Conservation (phyloP, 768 basidiomycete genomes). For the Boletus insuetus region DNA sequence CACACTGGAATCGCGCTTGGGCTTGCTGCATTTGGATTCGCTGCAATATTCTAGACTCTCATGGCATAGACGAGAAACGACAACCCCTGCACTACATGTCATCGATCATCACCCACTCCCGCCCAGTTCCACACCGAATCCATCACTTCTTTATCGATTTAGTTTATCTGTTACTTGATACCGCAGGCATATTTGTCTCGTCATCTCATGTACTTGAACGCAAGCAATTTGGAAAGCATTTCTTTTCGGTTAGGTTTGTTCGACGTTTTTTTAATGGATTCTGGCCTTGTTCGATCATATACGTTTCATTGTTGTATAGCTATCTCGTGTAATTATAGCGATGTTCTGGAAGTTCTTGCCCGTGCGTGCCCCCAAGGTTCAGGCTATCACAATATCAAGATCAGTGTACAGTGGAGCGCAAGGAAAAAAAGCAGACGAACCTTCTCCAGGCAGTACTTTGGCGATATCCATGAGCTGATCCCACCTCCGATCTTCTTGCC, state of each 20-base stretch:
- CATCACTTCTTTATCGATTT: neutral
- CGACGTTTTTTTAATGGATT: no score
- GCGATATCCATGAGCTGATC: conserved; percentile 42
- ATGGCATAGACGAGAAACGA: neutral
- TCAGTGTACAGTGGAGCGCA: neutral
- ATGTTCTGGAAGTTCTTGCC: neutral
- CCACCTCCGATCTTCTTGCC: conserved; percentile 57
- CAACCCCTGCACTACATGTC: neutral
- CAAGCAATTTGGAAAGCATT: neutral
- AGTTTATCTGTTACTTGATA: neutral
- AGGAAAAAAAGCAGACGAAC: neutral
- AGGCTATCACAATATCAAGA: neutral
- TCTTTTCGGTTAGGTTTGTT: neutral
- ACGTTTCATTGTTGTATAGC: neutral
- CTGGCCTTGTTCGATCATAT: neutral
- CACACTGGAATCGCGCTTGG: conserved; percentile 17
- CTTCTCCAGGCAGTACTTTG: conserved; percentile 29
- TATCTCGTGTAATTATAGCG: conserved; percentile 10
- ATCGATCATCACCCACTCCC: neutral
- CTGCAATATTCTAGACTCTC: conserved; percentile 13
- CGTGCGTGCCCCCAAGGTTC: neutral
- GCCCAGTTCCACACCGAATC: neutral
- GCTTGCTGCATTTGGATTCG: conserved; percentile 21
- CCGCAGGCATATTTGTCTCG: neutral
- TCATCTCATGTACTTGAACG: neutral